Conservation (phyloP, 1,284 basidiomycete species). For the Trichosporon asahii region DNA sequence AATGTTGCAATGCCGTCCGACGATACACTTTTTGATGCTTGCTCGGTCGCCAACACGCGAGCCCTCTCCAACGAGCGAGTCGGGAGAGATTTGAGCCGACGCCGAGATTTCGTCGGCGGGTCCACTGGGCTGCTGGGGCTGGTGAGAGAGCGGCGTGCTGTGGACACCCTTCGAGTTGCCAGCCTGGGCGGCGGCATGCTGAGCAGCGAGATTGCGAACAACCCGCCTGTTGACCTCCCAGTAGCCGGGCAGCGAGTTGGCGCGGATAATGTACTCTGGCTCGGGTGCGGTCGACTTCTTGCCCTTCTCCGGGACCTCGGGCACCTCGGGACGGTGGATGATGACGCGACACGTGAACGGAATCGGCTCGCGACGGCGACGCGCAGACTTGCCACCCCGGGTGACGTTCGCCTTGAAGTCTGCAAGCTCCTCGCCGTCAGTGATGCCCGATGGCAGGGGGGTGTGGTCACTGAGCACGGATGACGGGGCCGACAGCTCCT, state of each 20-base stretch:
- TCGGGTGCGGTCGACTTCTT: constrained; percentile 52
- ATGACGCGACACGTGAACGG: constrained; percentile 45
- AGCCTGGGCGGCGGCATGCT: constrained; percentile 24
- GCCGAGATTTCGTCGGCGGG: constrained; percentile 43
- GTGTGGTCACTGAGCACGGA: constrained; percentile 28
- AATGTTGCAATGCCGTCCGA: constrained; percentile 84
- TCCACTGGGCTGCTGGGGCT: constrained; percentile 7
- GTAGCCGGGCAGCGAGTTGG: constrained; percentile 78
- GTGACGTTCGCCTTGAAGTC: constrained; percentile 16
- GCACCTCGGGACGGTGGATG: constrained; percentile 22
- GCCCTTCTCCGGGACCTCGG: constrained; percentile 15
- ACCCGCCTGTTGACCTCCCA: constrained; percentile 70
- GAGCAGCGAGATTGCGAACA: constrained; percentile 30
- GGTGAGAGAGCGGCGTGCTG: constrained; percentile 1
- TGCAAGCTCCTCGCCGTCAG: constrained; percentile 21
- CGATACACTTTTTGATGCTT: constrained; percentile 79
- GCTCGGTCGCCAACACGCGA: constrained; percentile 79
- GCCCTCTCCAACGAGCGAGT: constrained; percentile 76
- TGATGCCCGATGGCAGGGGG: constrained; percentile 19
- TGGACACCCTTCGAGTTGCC: background rate
- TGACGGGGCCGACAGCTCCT: constrained; percentile 13
- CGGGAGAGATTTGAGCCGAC: constrained; percentile 77
- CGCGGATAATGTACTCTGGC: constrained; percentile 63
- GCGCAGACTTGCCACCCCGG: constrained; percentile 8
- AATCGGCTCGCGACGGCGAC: background rate